A percentile compares a stretch with the other conserved stretches of the same genome.
Evolutionary conservation across 2,329 filamentous ascomycete genomes (phyloP).

Genomic region (Fusarium bactridioides): DNA sequence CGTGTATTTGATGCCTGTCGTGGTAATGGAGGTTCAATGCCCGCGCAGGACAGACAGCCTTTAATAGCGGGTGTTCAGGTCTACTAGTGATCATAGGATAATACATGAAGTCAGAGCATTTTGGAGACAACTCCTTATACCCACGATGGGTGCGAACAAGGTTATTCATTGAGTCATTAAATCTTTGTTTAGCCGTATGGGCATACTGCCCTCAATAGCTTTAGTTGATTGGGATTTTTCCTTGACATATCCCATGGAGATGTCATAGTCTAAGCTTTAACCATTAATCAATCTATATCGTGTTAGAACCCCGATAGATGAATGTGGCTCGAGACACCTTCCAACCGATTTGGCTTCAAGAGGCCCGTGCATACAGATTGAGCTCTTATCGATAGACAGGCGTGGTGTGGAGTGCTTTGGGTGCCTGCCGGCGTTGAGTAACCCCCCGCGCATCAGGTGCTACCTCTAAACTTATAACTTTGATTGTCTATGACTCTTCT

Average conservation of each 20-base stretch:
- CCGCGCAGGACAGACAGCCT: not conserved
- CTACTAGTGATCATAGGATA: not conserved
- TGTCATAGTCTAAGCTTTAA: not conserved
- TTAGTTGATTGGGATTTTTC: not conserved
- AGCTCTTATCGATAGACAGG: slow-evolving; percentile 35
- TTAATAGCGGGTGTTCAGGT: not conserved
- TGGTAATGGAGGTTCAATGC: not conserved
- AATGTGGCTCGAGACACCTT: slow-evolving; percentile 24
- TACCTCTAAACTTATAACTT: slow-evolving; percentile 11
- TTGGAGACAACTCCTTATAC: no score
- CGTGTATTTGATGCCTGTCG: slow-evolving; percentile 13
- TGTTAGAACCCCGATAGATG: slow-evolving; percentile 26
- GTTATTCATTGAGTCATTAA: not conserved
- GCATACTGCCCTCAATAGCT: not conserved
- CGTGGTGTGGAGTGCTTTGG: not conserved
- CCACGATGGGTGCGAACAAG: fast-evolving
- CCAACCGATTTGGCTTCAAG: not conserved
- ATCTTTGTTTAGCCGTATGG: not conserved
- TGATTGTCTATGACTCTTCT: slow-evolving; percentile 41
- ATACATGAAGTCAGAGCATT: not conserved
- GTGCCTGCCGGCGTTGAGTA: slow-evolving; percentile 26
- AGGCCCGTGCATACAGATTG: slow-evolving; percentile 16
- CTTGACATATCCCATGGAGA: not conserved
- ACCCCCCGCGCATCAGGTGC: slow-evolving; percentile 31
- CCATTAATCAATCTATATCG: not conserved